phyloP scores from a whole-genome alignment of 2,329 filamentous ascomycete genomes.

The Alternaria sp. region DNA sequence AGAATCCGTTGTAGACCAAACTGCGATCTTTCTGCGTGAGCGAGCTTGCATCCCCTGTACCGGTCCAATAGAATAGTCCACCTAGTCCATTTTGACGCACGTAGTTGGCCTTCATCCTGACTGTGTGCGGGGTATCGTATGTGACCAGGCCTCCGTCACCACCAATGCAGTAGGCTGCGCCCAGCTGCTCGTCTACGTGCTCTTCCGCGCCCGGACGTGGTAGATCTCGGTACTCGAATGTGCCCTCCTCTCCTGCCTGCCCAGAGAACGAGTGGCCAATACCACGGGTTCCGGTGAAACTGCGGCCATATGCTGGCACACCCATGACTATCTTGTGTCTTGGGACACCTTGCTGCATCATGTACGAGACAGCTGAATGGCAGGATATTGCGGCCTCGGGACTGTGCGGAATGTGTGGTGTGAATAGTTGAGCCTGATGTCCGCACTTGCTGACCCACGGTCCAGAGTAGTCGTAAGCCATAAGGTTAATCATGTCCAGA shows the following conservation, averaged over 20 bases:
- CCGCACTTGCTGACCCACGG: slow-evolving; percentile 71
- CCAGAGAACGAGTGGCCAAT: slow-evolving; percentile 67
- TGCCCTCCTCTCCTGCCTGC: slow-evolving; percentile 66
- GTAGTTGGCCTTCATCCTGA: slow-evolving; percentile 75
- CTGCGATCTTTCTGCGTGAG: slow-evolving; percentile 58
- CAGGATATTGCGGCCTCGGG: slow-evolving; percentile 66
- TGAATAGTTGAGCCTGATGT: slow-evolving; percentile 78
- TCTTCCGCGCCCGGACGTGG: slow-evolving; percentile 69
- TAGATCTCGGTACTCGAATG: slow-evolving; percentile 76
- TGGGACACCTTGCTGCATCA: slow-evolving; percentile 70
- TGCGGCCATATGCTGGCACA: slow-evolving; percentile 76
- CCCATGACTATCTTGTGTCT: slow-evolving; percentile 76
- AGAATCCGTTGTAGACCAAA: slow-evolving; percentile 66
- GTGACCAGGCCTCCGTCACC: slow-evolving; percentile 78
- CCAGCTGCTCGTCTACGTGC: slow-evolving; percentile 68
- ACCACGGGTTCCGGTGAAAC: slow-evolving; percentile 70
- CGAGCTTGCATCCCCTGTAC: slow-evolving; percentile 68
- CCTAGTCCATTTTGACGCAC: slow-evolving; percentile 74
- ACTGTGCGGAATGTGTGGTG: slow-evolving; percentile 60
- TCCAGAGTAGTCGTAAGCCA: slow-evolving; percentile 81
- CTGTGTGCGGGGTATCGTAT: slow-evolving; percentile 80
- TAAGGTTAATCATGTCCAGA: slow-evolving; percentile 78
- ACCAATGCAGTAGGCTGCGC: slow-evolving; percentile 75
- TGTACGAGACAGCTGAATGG: slow-evolving; percentile 70
- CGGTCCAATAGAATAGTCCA: slow-evolving; percentile 83